These are phyloP conservation scores for Arctium lappa DNA, from an alignment of 129 eudicot genomes.

Conservation along the genomic window DNA sequence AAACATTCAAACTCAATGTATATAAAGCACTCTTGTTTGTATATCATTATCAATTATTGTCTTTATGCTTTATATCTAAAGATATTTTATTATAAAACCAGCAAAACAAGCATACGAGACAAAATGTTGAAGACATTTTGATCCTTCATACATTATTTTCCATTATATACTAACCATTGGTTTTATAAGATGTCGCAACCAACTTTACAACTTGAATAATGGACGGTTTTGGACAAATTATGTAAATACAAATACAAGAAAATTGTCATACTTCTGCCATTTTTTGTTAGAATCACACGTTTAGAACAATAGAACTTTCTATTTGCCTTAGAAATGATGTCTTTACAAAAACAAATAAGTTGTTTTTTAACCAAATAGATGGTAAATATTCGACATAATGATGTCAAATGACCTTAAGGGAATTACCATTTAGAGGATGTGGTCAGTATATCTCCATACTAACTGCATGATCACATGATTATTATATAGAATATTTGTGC, in stretches of 20 bases:
- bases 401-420: background rate
- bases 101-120: too few species aligned
- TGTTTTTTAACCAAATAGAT: background rate
- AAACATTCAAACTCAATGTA: too few species aligned
- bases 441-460: background rate
- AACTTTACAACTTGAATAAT: background rate
- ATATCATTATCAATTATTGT: too few species aligned
- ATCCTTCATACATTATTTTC: background rate
- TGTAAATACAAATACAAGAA: background rate
- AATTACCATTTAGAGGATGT: background rate
- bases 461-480: background rate
- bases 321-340: background rate
- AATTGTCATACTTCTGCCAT: background rate
- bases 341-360: background rate
- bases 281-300: background rate
- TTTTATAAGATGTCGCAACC: background rate
- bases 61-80: too few species aligned
- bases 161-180: background rate
- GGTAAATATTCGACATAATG: background rate
- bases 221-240: background rate
- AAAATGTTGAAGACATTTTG: too few species aligned
- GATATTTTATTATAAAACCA: too few species aligned
- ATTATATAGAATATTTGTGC: background rate
- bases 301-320: background rate
- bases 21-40: too few species aligned